phyloP scores from a whole-genome alignment of 1,284 basidiomycete species.

The Veloboletus limbatus region DNA sequence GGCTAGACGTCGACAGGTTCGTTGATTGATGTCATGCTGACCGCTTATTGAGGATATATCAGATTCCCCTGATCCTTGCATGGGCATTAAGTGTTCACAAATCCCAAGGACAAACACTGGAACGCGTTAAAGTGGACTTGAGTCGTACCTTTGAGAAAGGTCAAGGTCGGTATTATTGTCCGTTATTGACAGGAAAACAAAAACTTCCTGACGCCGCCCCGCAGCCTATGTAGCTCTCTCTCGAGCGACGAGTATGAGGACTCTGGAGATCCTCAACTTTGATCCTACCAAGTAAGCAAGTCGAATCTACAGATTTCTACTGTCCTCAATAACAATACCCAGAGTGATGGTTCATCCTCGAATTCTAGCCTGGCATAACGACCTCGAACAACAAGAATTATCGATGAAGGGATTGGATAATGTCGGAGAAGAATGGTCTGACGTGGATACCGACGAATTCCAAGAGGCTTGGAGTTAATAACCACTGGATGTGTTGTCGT shows the following conservation, averaged over 20 bases:
- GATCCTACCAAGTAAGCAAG: slow-evolving; percentile 60
- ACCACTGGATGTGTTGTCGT: no score
- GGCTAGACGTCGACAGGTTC: slow-evolving; percentile 52
- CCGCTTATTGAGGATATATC: slow-evolving; percentile 7
- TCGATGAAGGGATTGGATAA: slow-evolving; percentile 1
- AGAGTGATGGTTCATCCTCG: slow-evolving; percentile 52
- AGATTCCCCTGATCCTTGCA: slow-evolving; percentile 77
- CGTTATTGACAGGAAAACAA: neutral
- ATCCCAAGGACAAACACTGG: slow-evolving; percentile 80
- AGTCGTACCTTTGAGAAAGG: slow-evolving; percentile 76
- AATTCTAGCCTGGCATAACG: slow-evolving; percentile 31
- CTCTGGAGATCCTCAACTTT: slow-evolving; percentile 84
- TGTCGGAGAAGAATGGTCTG: slow-evolving; percentile 17
- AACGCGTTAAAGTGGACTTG: slow-evolving; percentile 73
- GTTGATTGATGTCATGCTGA: neutral
- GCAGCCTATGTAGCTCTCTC: slow-evolving; percentile 93
- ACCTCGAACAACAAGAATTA: slow-evolving; percentile 24
- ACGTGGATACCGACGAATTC: slow-evolving; percentile 21
- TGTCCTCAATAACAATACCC: neutral
- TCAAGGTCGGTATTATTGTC: slow-evolving; percentile 45
- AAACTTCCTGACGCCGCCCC: slow-evolving; percentile 22
- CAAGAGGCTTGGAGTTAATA: slow-evolving; percentile 12
- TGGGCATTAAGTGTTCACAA: slow-evolving; percentile 88
- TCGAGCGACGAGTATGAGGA: slow-evolving; percentile 81
- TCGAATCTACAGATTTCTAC: neutral